Conservation (phyloP, 176 grass and related monocot species). For the Eragrostis curvula region DNA sequence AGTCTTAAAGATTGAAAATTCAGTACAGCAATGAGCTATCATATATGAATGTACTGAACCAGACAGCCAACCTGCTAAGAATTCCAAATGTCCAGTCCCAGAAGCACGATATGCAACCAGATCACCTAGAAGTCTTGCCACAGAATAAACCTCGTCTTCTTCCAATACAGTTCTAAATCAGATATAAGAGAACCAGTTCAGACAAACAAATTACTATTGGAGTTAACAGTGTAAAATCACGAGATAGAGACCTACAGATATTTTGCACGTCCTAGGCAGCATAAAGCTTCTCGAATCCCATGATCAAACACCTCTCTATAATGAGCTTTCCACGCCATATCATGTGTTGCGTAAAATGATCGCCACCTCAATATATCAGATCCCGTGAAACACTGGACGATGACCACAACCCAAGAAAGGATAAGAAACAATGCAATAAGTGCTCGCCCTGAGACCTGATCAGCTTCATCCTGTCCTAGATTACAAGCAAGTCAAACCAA, state of each 20-base stretch:
- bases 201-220: conserved; percentile 28
- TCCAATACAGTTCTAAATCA: conserved; percentile 79
- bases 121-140: conserved; percentile 94
- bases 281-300: conserved; percentile 95
- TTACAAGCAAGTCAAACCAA: conserved; percentile 48
- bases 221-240: conserved; percentile 31
- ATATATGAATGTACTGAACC: conserved; percentile 19
- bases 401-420: conserved; percentile 77
- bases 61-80: conserved; percentile 76
- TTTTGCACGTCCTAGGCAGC: conserved; percentile 89
- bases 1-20: background rate
- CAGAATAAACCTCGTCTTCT: conserved; percentile 97
- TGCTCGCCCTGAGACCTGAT: conserved; percentile 54
- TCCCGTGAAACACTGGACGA: conserved; percentile 89
- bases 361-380: conserved; percentile 92
- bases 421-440: conserved; percentile 75
- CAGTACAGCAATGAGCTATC: conserved; percentile 8
- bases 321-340: conserved; percentile 98
- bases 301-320: conserved; percentile 99
- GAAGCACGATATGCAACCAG: conserved; percentile 99
- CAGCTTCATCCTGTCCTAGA: conserved; percentile 79
- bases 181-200: conserved; percentile 24
- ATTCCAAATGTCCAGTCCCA: conserved; percentile 96
- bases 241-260: conserved; percentile 74
- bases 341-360: conserved; percentile 97